Evolutionary conservation across 1,284 basidiomycete genomes (phyloP).

Genomic region (Microbotryum violaceum): DNA sequence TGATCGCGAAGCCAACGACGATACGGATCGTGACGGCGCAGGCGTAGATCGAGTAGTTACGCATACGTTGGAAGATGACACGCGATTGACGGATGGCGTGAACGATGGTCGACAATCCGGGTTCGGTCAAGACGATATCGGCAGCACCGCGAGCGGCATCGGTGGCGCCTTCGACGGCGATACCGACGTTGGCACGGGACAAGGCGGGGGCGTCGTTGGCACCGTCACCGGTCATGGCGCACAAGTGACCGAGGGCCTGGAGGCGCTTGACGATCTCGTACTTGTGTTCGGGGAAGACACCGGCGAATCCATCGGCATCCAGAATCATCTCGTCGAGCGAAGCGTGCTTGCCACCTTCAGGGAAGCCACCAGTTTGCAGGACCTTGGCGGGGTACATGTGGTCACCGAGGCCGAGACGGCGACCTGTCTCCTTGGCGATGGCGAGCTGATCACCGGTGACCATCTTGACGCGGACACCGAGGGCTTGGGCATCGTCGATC

Average conservation of each 20-base stretch:
- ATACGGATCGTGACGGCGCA: slow-evolving; percentile 57
- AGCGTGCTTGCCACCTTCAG: slow-evolving; percentile 63
- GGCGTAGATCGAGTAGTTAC: slow-evolving; percentile 77
- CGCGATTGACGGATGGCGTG: slow-evolving; percentile 92
- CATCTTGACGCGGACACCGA: slow-evolving; percentile 99
- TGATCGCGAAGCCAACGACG: slow-evolving; percentile 90
- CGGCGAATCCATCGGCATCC: slow-evolving; percentile 85
- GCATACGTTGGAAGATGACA: slow-evolving; percentile 95
- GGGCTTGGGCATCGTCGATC: slow-evolving; percentile 84
- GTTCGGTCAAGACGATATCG: slow-evolving; percentile 90
- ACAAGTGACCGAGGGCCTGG: slow-evolving; percentile 59
- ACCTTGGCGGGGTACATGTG: slow-evolving; percentile 97
- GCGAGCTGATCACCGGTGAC: slow-evolving; percentile 98
- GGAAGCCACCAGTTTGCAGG: slow-evolving; percentile 79
- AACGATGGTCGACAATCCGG: slow-evolving; percentile 92
- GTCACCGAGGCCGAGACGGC: slow-evolving; percentile 89
- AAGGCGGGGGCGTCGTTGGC: slow-evolving; percentile 92
- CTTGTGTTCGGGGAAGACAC: slow-evolving; percentile 89
- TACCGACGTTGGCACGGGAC: slow-evolving; percentile 91
- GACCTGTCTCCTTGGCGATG: slow-evolving; percentile 97
- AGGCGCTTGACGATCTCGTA: slow-evolving; percentile 86
- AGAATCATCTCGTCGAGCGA: slow-evolving; percentile 80
- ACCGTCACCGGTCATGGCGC: slow-evolving; percentile 76
- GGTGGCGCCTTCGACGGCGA: slow-evolving; percentile 92
- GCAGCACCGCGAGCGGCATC: slow-evolving; percentile 92